phyloP scores from a whole-genome alignment of 805 yeast genomes.

The Starmerella floricola region DNA sequence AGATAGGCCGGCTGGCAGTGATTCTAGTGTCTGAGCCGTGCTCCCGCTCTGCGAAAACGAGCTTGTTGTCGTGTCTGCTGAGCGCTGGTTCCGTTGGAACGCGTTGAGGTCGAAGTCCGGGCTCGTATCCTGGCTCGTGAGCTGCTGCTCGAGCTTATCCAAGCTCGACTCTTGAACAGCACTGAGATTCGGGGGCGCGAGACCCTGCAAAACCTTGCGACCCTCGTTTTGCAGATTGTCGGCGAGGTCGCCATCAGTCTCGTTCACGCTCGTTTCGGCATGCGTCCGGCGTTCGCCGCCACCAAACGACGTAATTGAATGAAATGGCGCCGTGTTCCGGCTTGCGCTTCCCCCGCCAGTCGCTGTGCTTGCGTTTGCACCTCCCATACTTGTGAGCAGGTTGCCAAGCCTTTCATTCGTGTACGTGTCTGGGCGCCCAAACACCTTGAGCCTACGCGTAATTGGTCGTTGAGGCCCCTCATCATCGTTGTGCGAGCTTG shows the following conservation, averaged over 20 bases:
- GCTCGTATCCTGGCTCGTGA: constrained; percentile 13
- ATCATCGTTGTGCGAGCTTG: constrained; percentile 1
- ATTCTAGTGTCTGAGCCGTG: constrained; percentile 13
- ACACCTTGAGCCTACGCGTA: constrained; percentile 20
- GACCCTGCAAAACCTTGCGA: constrained; percentile 15
- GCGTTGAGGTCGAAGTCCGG: background rate
- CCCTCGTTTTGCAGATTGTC: constrained; percentile 16
- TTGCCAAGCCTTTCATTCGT: constrained; percentile 22
- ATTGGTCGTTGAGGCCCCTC: constrained; percentile 8
- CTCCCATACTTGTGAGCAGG: constrained; percentile 18
- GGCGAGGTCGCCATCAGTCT: constrained; percentile 14
- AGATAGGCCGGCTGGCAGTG: constrained; percentile 11
- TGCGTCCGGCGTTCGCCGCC: too few relatives aligned
- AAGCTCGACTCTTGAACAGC: constrained; percentile 19
- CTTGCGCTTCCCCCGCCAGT: too few relatives aligned
- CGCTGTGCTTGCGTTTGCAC: background rate
- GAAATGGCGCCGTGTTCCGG: background rate
- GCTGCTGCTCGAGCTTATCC: constrained; percentile 19
- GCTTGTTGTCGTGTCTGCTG: constrained; percentile 12
- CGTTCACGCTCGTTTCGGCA: constrained; percentile 7
- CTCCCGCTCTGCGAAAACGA: background rate
- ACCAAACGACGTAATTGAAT: too few relatives aligned
- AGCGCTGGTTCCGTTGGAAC: background rate
- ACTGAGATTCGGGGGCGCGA: constrained; percentile 10
- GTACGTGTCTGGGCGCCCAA: constrained; percentile 22